A percentile compares a stretch with the other conserved stretches of the same genome.
Conservation (phyloP, 768 basidiomycete species). For the Suillus plorans region DNA sequence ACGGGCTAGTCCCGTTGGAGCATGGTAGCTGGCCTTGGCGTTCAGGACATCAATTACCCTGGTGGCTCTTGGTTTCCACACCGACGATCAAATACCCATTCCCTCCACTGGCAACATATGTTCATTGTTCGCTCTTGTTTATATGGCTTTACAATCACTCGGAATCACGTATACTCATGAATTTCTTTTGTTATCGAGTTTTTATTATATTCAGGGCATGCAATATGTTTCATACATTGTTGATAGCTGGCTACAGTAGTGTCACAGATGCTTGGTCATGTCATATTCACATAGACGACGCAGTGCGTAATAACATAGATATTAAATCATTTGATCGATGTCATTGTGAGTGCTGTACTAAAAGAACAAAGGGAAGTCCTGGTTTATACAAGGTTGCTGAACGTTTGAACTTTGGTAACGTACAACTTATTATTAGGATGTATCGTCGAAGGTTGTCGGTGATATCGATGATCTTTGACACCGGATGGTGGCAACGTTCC, state of each 20-base stretch:
- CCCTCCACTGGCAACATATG: conserved; percentile 15
- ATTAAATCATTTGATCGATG: neutral
- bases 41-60: conserved; percentile 42
- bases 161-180: neutral
- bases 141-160: neutral
- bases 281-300: conserved; percentile 10
- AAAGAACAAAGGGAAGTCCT: neutral
- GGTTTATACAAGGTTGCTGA: neutral
- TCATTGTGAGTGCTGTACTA: neutral
- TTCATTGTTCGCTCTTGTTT: conserved; percentile 10
- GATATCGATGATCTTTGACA: neutral
- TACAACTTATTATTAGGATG: neutral
- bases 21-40: conserved; percentile 9
- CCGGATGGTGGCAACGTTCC: neutral
- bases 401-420: neutral
- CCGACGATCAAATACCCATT: conserved; percentile 20
- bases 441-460: neutral
- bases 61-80: conserved; percentile 37
- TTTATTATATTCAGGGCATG: conserved; percentile 11
- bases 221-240: conserved; percentile 5
- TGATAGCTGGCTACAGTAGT: conserved; percentile 14
- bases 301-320: conserved; percentile 11
- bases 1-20: conserved; percentile 21
- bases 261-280: conserved; percentile 10
- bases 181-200: conserved; percentile 18